Percentiles rank a stretch among this genome's conserved stretches.
Evolutionary conservation across 495 filamentous ascomycete species (phyloP).

Genomic region (Melanomma pulvis-pyrius): DNA sequence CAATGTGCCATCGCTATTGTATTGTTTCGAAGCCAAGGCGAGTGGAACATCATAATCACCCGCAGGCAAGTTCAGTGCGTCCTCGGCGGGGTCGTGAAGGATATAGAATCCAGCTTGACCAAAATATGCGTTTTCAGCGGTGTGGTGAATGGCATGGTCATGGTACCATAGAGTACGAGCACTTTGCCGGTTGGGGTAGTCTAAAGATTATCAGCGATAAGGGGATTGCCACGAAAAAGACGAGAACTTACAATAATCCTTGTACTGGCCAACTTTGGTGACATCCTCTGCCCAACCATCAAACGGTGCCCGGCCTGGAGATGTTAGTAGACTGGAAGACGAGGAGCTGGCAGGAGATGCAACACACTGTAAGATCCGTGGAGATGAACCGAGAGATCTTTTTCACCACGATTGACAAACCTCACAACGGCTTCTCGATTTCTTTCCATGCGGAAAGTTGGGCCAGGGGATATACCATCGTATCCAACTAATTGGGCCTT

Average conservation of each 20-base stretch:
- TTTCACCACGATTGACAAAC: slow-evolving; percentile 54
- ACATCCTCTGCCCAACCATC: slow-evolving; percentile 63
- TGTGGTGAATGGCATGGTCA: slow-evolving; percentile 52
- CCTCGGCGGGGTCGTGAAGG: slow-evolving; percentile 50
- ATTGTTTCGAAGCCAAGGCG: slow-evolving; percentile 54
- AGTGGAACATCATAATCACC: slow-evolving; percentile 58
- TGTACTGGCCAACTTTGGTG: slow-evolving; percentile 54
- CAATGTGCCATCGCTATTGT: slow-evolving; percentile 52
- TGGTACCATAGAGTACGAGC: slow-evolving; percentile 62
- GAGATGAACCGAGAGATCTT: slow-evolving; percentile 53
- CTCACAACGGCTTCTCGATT: slow-evolving; percentile 56
- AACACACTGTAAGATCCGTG: slow-evolving; percentile 55
- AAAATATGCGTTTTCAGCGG: slow-evolving; percentile 58
- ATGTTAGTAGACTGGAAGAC: background rate
- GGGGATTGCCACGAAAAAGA: background rate
- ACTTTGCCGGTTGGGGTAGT: slow-evolving; percentile 58
- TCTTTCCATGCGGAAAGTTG: slow-evolving; percentile 51
- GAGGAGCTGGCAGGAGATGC: slow-evolving; percentile 30
- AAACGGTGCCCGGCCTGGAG: slow-evolving; percentile 40
- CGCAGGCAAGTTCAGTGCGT: slow-evolving; percentile 50
- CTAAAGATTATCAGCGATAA: background rate
- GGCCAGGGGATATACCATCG: slow-evolving; percentile 58
- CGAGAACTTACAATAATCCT: slow-evolving; percentile 54
- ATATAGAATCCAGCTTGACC: slow-evolving; percentile 58
- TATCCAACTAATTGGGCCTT: slow-evolving; percentile 55